Base-by-base conservation (phyloP, 106 monocot species). In the Dendrobium chrysotoxum region DNA sequence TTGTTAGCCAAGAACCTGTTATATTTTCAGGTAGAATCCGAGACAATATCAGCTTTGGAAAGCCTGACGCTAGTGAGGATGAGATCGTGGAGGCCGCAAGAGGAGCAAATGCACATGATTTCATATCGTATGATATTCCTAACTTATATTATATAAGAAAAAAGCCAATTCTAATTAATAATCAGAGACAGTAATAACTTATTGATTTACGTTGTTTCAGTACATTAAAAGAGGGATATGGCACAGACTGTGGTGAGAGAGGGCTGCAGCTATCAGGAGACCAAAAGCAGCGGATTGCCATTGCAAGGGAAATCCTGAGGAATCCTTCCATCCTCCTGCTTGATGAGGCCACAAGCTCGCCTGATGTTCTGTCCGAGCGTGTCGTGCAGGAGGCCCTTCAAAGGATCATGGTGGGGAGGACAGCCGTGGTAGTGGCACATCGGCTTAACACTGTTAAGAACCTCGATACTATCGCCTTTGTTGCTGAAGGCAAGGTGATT, bases 331-430 rank as follows among this genome's bases (percentile, higher is more conserved):
- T 93, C 58, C 79, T 96, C 38, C 80, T 96, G 80, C 87, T 96
- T 5, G 96, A 96, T 26, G 93, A 96, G 85, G 96, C 96, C 28
- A 96, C 93, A 3, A 93, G 96, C 42, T 91, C 96, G 0, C 91
- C 93, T 0, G 96, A 93, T 68, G 83, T 72, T 44, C 84, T 87
- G 65, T 91, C 93, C 4, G 96, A 96, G 78, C 77, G 55, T 40
- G 84, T 79, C 20, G 93, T 96, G 74, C 90, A 96, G 80, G 93
- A 93, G 79, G 93, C 96, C 4, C 91, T 96, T 1, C 85, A 93
- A n/a, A 54, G 90, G 50, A 86, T 88, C 55, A 90, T 93, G 93
- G 80, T 85, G 12, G 88, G 88, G n/a, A 67, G 96, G 73, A 96
- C 96, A 7, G 90, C 93, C n/a, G 81, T 91, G 0, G 88, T 91